A percentile compares a stretch with the other conserved stretches of the same genome.
phyloP scores from a whole-genome alignment of 208 protist species.

The Phytomonas sp. region DNA sequence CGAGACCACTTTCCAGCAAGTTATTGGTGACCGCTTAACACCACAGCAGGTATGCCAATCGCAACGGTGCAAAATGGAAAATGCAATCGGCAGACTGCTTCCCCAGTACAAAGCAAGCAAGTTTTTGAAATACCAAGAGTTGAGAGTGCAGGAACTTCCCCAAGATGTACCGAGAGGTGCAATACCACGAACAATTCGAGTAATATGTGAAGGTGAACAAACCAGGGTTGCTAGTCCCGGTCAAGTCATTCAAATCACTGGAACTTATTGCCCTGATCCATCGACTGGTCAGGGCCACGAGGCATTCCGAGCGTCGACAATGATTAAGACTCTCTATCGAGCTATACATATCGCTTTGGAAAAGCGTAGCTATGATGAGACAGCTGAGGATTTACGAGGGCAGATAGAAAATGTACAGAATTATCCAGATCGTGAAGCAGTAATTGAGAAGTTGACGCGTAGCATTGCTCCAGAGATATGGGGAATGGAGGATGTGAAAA shows the following conservation, averaged over 20 bases:
- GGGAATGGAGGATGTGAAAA: constrained; percentile 98
- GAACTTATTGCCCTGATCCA: constrained; percentile 80
- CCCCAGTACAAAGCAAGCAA: constrained; percentile 85
- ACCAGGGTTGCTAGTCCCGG: constrained; percentile 71
- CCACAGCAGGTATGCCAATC: constrained; percentile 82
- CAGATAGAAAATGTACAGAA: constrained; percentile 67
- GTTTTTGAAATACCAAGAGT: constrained; percentile 82
- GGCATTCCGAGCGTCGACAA: constrained; percentile 76
- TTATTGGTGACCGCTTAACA: constrained; percentile 75
- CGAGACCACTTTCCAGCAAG: constrained; percentile 85
- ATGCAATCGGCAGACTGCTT: constrained; percentile 64
- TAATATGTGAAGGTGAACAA: constrained; percentile 83
- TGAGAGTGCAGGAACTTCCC: constrained; percentile 83
- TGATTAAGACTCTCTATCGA: constrained; percentile 80
- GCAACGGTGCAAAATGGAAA: constrained; percentile 80
- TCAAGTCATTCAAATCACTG: constrained; percentile 69
- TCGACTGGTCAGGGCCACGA: constrained; percentile 75
- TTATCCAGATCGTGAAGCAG: constrained; percentile 62
- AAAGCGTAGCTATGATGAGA: constrained; percentile 82
- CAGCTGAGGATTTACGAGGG: constrained; percentile 51
- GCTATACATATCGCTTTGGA: constrained; percentile 67
- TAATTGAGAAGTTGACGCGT: constrained; percentile 95
- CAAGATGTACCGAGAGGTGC: constrained; percentile 82
- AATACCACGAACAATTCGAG: constrained; percentile 78
- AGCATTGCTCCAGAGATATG: constrained; percentile 97